A percentile compares a stretch with the other conserved stretches of the same genome.
Conservation (phyloP, 1,284 basidiomycete genomes). For the Ganoderma lingzhi region DNA sequence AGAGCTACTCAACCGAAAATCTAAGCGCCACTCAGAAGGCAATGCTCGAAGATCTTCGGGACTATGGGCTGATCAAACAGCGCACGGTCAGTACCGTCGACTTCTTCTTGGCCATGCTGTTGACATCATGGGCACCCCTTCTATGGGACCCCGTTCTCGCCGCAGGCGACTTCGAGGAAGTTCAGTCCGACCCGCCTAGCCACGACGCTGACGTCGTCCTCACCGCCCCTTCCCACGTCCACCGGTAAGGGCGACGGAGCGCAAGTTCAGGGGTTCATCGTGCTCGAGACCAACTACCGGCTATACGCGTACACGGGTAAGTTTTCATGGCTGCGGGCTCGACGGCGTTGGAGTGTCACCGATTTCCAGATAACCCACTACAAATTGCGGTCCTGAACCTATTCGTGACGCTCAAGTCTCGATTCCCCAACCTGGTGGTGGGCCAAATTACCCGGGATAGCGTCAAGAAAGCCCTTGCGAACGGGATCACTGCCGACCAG, state of each 20-base stretch:
- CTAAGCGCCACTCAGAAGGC: constrained; percentile 83
- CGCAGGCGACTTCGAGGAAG: constrained; percentile 71
- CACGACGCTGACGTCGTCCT: constrained; percentile 90
- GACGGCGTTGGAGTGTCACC: constrained; percentile 30
- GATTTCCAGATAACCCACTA: constrained; percentile 82
- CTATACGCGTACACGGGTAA: constrained; percentile 97
- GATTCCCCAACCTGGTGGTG: constrained; percentile 96
- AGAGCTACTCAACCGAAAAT: constrained; percentile 92
- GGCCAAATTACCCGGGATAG: constrained; percentile 95
- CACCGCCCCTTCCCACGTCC: constrained; percentile 74
- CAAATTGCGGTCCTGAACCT: constrained; percentile 97
- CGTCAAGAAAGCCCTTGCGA: constrained; percentile 92
- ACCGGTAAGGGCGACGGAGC: constrained; percentile 63
- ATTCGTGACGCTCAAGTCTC: constrained; percentile 91
- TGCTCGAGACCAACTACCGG: constrained; percentile 98
- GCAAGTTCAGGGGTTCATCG: constrained; percentile 86
- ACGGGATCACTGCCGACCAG: constrained; percentile 97
- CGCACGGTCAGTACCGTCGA: constrained; percentile 56
- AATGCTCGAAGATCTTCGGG: constrained; percentile 92
- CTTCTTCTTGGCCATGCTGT: constrained; percentile 8
- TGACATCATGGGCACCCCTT: constrained; percentile 21
- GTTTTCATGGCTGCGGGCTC: constrained; percentile 1
- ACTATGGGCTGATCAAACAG: constrained; percentile 95
- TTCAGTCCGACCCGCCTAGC: constrained; percentile 98
- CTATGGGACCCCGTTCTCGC: constrained; percentile 15